Conservation (phyloP, 2,329 filamentous ascomycete species). For the Penicillium sp. region DNA sequence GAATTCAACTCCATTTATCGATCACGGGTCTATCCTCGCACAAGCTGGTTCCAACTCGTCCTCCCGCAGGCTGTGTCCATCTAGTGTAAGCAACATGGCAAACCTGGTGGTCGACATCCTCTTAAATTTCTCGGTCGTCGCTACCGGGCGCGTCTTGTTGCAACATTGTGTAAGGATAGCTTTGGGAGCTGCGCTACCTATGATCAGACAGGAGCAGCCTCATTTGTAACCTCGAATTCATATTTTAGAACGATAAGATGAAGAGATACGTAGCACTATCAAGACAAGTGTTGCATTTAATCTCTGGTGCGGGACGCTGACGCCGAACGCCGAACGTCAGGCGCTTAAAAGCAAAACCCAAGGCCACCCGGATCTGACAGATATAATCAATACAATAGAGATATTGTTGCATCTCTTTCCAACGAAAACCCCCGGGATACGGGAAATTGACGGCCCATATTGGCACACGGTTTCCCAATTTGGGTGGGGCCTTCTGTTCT, state of each 20-base stretch:
- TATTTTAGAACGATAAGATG: slow-evolving; percentile 16
- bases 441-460: not conserved
- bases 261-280: not conserved
- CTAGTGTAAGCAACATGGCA: slow-evolving; percentile 1
- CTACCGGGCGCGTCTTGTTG: not conserved
- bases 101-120: slow-evolving; percentile 13
- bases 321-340: not conserved
- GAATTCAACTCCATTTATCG: slow-evolving; percentile 5
- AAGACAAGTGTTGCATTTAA: not conserved
- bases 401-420: not conserved
- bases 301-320: not conserved
- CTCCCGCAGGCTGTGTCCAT: slow-evolving; percentile 14
- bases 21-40: slow-evolving; percentile 12
- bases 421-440: not conserved
- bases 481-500: not conserved
- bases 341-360: not conserved
- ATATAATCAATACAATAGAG: not conserved
- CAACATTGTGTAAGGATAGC: slow-evolving; percentile 9
- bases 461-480: not conserved
- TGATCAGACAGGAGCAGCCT: slow-evolving; percentile 11
- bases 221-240: slow-evolving; percentile 13
- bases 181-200: slow-evolving; percentile 1
- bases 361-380: not conserved
- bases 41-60: slow-evolving; percentile 12
- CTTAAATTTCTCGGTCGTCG: not conserved